Base-by-base conservation (phyloP, 257 asterid species). In the Osmanthus fragrans region DNA sequence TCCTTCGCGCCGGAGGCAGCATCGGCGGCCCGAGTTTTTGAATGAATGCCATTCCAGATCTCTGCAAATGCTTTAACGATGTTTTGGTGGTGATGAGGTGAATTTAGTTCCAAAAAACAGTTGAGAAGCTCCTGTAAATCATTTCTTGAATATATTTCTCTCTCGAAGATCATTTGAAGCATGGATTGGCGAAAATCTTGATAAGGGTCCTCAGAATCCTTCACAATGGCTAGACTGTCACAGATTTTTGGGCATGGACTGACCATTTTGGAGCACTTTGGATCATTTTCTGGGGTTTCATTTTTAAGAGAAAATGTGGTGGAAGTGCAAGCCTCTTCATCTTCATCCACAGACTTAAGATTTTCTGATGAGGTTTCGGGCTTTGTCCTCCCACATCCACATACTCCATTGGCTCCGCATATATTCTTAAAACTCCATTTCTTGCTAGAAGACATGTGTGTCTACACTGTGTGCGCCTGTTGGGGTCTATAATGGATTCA, bases 121-220 rank as follows among this genome's bases (percentile, higher is more conserved):
- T 81, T 71, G 34, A 93, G 90, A 16, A 93, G 97, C 89, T 91
- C 91, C 75, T 86, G 85, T 5, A 93, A 87, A 73, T 88, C 97
- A 51, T 83, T 69, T 12, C 72, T 67, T 0, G 92, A 72, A 56
- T 89, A 81, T 7, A 93, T 87, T 76, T 86, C 90, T 32, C 77
- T 86, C 87, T 86, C 96, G 21, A 79, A 18, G 10, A 93, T 91
- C 98, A 93, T 92, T 13, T 88, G 96, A n/a, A 91, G 77, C 94
- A 93, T 90, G 9, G 98, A 93, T 21, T 81, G 81, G 5, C 91
- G 87, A 81, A 93, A 93, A 87, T 93, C 98, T 1, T n/a, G 74
- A 65, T 86, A 90, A 21, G 97, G 97, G 80, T 93, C 90, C 15
- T 86, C 83, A 25, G 98, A 90, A 23, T 91, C 91, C 71, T 90